Evolutionary conservation across 495 filamentous ascomycete genomes (phyloP), one percentile per base, ranked within the genome.

Genomic region (Hypoxylon crocopeplum): DNA sequence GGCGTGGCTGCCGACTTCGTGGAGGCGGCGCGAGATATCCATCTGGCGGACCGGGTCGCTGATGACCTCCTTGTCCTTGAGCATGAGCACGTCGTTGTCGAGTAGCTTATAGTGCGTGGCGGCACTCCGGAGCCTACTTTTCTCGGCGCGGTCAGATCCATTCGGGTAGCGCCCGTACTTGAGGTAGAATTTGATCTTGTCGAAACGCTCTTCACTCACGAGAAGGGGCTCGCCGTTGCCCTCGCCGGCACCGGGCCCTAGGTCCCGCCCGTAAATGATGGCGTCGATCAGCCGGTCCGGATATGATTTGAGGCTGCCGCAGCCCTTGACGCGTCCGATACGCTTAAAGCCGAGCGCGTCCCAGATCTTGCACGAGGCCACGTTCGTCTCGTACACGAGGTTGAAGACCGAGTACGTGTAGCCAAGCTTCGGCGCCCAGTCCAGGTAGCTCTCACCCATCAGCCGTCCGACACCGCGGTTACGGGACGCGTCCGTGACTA

Each of bases 391-490:
- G 74, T 97, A 98, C 12, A 98, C 93, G 27, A 98, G 83, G 72
- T 98, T 98, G 82, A 98, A 98, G 29, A 98, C 91, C 8, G 89
- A 92, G 77, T 98, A 98, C 27, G 88, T 90, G 71, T 97, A 98
- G 15, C 94, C 94, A 78, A 98, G 80, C 71, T 87, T 89, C 30
- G 93, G 92, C 13, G 95, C 92, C 91, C 91, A 98, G 48, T 98
- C 92, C 17, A 98, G 76, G 72, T 97, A 98, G 32, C 82, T 82
- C 75, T 98, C 93, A 30, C 94, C 94, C 91, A 98, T 93, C 61
- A 96, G 74, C 19, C 90, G 86, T 48, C 94, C 94, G 7, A 94
- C 93, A 64, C 94, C 94, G 49, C 87, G 85, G 72, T 95, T 95
- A 60, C 95, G 87, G 42, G 92, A 85, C 13, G 88, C 89, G 69